Conservation (phyloP, 2,329 filamentous ascomycete species). For the Fusarium sp. region DNA sequence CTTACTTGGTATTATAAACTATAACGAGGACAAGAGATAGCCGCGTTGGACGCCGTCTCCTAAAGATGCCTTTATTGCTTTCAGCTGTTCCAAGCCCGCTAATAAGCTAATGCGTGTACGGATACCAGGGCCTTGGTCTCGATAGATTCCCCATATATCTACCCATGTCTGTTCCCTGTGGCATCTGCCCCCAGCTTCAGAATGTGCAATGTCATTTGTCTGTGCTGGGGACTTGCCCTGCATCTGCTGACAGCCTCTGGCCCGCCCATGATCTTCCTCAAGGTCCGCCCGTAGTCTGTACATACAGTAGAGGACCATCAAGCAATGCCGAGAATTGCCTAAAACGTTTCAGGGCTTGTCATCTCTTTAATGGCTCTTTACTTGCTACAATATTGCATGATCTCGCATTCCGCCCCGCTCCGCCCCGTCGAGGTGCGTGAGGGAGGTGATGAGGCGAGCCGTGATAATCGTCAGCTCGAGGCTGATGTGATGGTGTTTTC, state of each 20-base stretch:
- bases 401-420: slow-evolving; percentile 30
- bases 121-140: slow-evolving; percentile 3
- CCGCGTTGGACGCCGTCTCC: slow-evolving; percentile 1
- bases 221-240: not conserved
- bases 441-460: slow-evolving; percentile 7
- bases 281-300: not conserved
- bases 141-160: slow-evolving; percentile 25
- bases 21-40: not conserved
- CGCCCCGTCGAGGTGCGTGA: slow-evolving; percentile 33
- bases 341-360: slow-evolving; percentile 1
- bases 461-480: slow-evolving; percentile 25
- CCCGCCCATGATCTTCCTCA: slow-evolving; percentile 1
- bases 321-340: slow-evolving; percentile 12
- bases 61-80: not conserved
- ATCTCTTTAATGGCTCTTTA: slow-evolving; percentile 1
- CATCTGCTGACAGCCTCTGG: slow-evolving; percentile 20
- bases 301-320: not conserved
- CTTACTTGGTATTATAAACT: too few relatives aligned
- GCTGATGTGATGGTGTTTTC: slow-evolving; percentile 9
- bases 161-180: slow-evolving; percentile 35
- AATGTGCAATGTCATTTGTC: slow-evolving; percentile 28
- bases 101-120: not conserved
- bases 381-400: not conserved
- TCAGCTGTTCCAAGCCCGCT: not conserved
- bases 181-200: slow-evolving; percentile 32